phyloP scores from a whole-genome alignment of 352 stramenopile genomes.

The Phytophthora tubulina region DNA sequence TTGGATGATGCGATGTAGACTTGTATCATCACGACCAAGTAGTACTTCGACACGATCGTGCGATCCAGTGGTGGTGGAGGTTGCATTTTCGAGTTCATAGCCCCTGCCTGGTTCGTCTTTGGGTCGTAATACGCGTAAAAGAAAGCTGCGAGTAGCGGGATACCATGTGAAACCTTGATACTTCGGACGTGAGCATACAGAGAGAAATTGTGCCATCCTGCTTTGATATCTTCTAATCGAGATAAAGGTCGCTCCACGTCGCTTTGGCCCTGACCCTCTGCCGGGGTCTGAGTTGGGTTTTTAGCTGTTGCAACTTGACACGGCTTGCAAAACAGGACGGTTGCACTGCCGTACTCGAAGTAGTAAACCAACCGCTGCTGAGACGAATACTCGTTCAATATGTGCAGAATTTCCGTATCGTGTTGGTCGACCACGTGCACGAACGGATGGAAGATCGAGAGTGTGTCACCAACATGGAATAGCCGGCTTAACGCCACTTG shows the following conservation, averaged over 20 bases:
- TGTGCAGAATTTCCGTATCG: constrained; percentile 61
- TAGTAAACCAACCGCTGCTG: constrained; percentile 63
- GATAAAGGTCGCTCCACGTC: constrained; percentile 35
- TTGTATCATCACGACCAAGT: constrained; percentile 66
- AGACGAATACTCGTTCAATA: constrained; percentile 70
- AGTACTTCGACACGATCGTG: constrained; percentile 71
- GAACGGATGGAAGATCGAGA: constrained; percentile 72
- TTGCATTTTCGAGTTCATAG: constrained; percentile 11
- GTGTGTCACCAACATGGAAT: constrained; percentile 65
- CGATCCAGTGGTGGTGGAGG: constrained; percentile 44
- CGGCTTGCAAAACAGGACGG: constrained; percentile 52
- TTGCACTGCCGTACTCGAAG: constrained; percentile 73
- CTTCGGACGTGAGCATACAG: constrained; percentile 61
- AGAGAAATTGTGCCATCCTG: constrained; percentile 60
- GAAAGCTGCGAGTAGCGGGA: constrained; percentile 72
- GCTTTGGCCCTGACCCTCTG: constrained; percentile 9
- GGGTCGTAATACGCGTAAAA: constrained; percentile 77
- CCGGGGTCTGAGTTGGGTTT: constrained; percentile 8
- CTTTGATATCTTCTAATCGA: constrained; percentile 38
- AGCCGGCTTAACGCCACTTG: constrained; percentile 72
- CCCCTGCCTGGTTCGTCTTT: constrained; percentile 51
- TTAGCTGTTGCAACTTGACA: constrained; percentile 4
- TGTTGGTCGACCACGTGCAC: constrained; percentile 56
- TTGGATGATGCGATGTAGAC: constrained; percentile 62
- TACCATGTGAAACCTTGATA: constrained; percentile 67